Base-by-base conservation (phyloP, 1,284 basidiomycete species). In the Fomitopsis schrenkii region DNA sequence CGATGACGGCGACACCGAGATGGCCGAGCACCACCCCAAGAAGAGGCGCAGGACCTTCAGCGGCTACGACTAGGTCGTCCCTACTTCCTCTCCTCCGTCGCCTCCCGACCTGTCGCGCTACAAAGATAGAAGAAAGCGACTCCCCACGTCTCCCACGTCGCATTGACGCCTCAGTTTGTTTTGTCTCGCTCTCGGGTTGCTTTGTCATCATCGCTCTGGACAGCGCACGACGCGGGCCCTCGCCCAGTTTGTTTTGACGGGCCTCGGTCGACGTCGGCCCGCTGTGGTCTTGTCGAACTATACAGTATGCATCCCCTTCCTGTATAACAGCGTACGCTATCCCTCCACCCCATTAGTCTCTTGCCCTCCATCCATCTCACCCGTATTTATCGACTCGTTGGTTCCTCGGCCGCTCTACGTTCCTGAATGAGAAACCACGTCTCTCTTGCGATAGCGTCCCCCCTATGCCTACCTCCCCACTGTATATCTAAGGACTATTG, bases 31-130 rank as follows among this genome's bases (percentile, higher is more conserved):
- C 46, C 60, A 64, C 36, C 64, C 67, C 19, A 70, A 64, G 65
- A 73, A 72, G 60, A 67, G 70, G 35, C 66, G 71, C 60, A 71
- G 66, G 64, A 73, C 71, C 46, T 60, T 70, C 59, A 64, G 59
- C 55, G 69, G 66, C 7, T 64, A 62, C 42, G 62, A 68, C 45
- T 70, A 62, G 46, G 40, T 28, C 42, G n/a, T 50, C 15, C 30
- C 26, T 42, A 7, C 22, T 52, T 30, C 30, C 30, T 19, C 8
- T 12, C n/a, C 30, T 17, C 8, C 35, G 22, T 36, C 36, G 40
- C 22, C 22, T 44, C 22, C 14, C 19, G 58, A 58, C 44, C 54
- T 60, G 50, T 40, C 5, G 14, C 26, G 14, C 48, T 44, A 30
- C 30, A n/a, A 30, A 50, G 26, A 28, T 48, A 48, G 46, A 48